Evolutionary conservation across 2,329 filamentous ascomycete genomes (phyloP), one percentile per base, ranked within the genome.

Genomic region (Ceratocystiopsis minuta): DNA sequence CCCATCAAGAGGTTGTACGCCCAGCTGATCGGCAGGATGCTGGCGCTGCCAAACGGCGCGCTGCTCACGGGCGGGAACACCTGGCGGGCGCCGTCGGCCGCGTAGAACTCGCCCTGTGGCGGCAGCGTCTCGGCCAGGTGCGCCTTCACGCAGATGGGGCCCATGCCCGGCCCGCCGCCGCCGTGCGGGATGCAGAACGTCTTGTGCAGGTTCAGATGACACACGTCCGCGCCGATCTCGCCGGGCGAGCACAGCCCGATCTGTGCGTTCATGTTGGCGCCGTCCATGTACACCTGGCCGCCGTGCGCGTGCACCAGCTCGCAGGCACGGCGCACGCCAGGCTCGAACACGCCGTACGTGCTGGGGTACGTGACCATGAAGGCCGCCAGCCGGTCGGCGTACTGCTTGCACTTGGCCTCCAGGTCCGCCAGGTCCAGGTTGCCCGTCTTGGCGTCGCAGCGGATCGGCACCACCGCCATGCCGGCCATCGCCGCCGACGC

Each of bases 161-260:
- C 88, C 34, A 95, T 84, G 53, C 88, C 88, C 11, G 88, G 88
- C 15, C 88, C 88, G 49, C 88, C 88, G 48, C 88, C 88, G 43
- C 88, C 88, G 60, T 96, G 88, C 38, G 88, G 88, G 54, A 96
- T 96, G 58, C 88, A 96, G 68, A 96, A 96, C 3, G 88, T 96
- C 72, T 96, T 96, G 74, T 96, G 88, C 36, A 96, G 71, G 62
- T 96, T 96, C 46, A 96, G 68, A 65, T 95, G 88, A 70, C 88
- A 96, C 34, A 95, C 87, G 57, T 96, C 88, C 28, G 88, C 88
- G 16, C 88, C 88, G 50, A 96, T 93, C 58, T 92, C 86, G 34
- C 88, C 88, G 2, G 88, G 88, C 1, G 85, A 93, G 65, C 85
- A 94, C 12, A 96, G 72, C 13, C 88, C 88, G 49, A 96, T 95